Evolutionary conservation across 768 basidiomycete genomes (phyloP).

Genomic region (Pulveroboletus sp.): DNA sequence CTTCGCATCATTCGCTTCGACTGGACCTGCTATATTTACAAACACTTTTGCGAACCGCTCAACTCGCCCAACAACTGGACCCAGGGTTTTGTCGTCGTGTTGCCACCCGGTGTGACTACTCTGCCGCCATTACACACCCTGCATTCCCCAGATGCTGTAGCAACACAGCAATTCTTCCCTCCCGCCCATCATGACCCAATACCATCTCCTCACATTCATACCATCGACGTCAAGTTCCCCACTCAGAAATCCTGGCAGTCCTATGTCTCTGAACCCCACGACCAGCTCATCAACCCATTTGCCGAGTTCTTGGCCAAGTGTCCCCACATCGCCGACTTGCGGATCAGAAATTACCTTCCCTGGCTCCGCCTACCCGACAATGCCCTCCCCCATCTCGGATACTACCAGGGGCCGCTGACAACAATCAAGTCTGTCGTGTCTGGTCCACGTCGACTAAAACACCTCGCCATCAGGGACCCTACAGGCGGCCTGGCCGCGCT

Average conservation of each 20-base stretch:
- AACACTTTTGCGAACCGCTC: conserved; percentile 16
- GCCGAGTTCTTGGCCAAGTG: conserved; percentile 22
- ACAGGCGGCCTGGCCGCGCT: conserved; percentile 17
- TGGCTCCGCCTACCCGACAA: conserved; percentile 19
- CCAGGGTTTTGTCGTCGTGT: conserved; percentile 9
- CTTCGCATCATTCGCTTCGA: conserved; percentile 43
- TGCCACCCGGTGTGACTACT: conserved; percentile 4
- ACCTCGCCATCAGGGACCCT: conserved; percentile 25
- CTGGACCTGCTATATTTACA: conserved; percentile 38
- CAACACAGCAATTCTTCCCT: not conserved
- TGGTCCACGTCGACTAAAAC: conserved; percentile 13
- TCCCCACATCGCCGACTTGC: conserved; percentile 17
- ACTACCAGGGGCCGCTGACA: conserved; percentile 25
- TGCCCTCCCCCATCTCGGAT: conserved; percentile 18
- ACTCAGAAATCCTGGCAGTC: conserved; percentile 29
- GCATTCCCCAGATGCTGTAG: not conserved
- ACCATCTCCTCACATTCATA: conserved; percentile 24
- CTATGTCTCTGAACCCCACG: conserved; percentile 23
- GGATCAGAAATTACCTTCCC: conserved; percentile 26
- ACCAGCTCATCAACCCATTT: conserved; percentile 27
- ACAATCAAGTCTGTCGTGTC: conserved; percentile 24
- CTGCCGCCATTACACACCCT: conserved; percentile 8
- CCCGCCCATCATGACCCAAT: conserved; percentile 8
- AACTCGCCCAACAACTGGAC: conserved; percentile 9
- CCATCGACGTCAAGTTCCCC: conserved; percentile 29